Base-by-base conservation (phyloP, 257 asterid genomes). In the Agastache rugosa region DNA sequence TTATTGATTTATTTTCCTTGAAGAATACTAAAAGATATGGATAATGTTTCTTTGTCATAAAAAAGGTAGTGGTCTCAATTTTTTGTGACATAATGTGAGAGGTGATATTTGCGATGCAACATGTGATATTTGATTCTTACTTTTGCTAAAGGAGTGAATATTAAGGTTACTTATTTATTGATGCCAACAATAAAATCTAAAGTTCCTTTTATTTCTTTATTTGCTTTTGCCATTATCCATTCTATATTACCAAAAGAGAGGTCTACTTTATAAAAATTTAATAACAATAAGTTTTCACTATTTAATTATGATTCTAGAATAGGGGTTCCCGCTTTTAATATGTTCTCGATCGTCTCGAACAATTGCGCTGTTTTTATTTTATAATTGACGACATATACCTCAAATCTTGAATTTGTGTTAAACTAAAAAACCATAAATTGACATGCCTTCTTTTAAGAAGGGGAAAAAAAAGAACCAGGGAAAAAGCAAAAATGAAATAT, bases 101-200 rank as follows among this genome's bases (percentile, higher is more conserved):
- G 50, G 54, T 54, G 51, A 60, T 66, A 73, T 76, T 69, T 42
- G 22, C 48, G 44, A 75, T 67, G 71, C 59, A 68, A 59, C 86
- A 74, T 76, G 80, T 81, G 86, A 69, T 8, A 31, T 75, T 58
- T 10, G 81, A 82, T 78, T 82, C 87, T 73, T 54, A 53, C 59
- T 82, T 67, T 54, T 59, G 27, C 42, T 53, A 34, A 77, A 76
- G 75, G 55, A 45, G 75, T 69, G 80, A 79, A 81, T 75, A 23
- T 73, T 65, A 76, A 71, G 79, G 71, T 70, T 64, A 17, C 55
- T 27, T 63, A 73, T 73, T 74, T 74, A 78, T 44, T 63, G 14
- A 62, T 73, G 78, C 67, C 76, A 53, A 11, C 78, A 39, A 64
- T 41, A 25, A 73, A 16, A 72, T 58, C 68, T 34, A 16, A 39